Evolutionary conservation across 495 filamentous ascomycete species (phyloP), one percentile per base, ranked within the genome.

Genomic region (Margaritispora aquatica): DNA sequence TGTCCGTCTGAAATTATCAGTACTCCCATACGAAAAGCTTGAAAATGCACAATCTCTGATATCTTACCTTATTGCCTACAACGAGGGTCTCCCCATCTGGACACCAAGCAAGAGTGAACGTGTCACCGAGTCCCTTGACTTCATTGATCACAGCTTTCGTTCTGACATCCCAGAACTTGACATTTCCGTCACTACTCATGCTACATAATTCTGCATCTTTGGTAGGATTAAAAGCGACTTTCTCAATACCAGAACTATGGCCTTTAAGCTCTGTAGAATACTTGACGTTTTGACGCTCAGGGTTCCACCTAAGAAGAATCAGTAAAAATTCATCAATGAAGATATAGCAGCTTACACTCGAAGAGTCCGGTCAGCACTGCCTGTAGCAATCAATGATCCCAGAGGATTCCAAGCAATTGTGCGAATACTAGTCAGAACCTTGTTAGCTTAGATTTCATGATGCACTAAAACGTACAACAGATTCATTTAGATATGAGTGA

Each of bases 151-250:
- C 89, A 3, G 77, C 71, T 71, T 90, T 93, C 22, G 82, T 89
- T 62, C 92, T 80, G 19, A 96, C 90, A 59, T 98, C 95, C 94
- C 94, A 98, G 63, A 98, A 85, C 60, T 88, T 84, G 59, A 96
- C 88, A 17, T 87, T 86, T 0, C 92, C 92, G 70, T 97, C 94
- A 11, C 77, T 80, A 22, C 88, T 88, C 62, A 90, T 85, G 64
- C 90, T 96, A 41, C 89, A 92, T 3, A 98, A 74, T 70, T 96
- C 91, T 5, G 89, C 87, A 62, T 97, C 92, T 63, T 88, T 90
- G 5, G 82, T 81, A 1, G 94, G 94, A 65, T 96, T 92, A 75
- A 95, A 98, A 3, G 88, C 82, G 1, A 97, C 87, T 60, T 90
- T 88, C 71, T 97, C 93, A 19, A 97, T 86, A 8, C 76, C 77